Base-by-base conservation (phyloP, 306 rosid genomes). In the Rosa persica region DNA sequence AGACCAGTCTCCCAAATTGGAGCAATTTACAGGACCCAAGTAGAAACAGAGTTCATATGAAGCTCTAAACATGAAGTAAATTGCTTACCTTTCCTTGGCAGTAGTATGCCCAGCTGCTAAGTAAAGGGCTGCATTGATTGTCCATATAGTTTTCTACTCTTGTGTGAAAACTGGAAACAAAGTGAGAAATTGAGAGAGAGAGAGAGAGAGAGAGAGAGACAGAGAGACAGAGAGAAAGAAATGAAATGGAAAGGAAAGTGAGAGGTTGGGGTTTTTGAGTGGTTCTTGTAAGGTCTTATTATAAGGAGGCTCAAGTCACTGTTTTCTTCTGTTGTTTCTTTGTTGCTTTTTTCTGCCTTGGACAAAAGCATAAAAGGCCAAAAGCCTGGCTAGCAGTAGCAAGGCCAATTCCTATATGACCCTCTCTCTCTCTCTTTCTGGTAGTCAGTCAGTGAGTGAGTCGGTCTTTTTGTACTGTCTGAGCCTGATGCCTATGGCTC, bases 1-100 rank as follows among this genome's bases (percentile, higher is more conserved):
- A 66, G 47, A 39, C 7, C 70, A 20, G 17, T 65, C 8, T 12
- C 67, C 13, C 30, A 57, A 69, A 70, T 42, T 57, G 36, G n/a
- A 25, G 48, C 65, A 62, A 84, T 67, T 73, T 62, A 3, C n/a
- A 40, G 62, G 3, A 75, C 67, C 65, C 73, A 19, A 76, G 23
- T 20, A 77, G 58, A 72, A 38, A 61, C 40, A 60, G 13, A 77
- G 9, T 16, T 5, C 46, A 23, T 5, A 34, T 0, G 64, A 61
- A 60, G 57, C 10, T 1, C 38, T 42, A 51, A 57, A 42, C 3
- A 42, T 55, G 15, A 68, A 48, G 43, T 40, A 44, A 40, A 57
- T 79, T 20, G 42, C 52, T 38, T 84, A 93, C 98, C 96, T 89
- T 90, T 79, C 93, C 98, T 30, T 87, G 94, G 81, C 66, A 88